phyloP scores from a whole-genome alignment of 106 monocot species.

The Iris macrosiphon region DNA sequence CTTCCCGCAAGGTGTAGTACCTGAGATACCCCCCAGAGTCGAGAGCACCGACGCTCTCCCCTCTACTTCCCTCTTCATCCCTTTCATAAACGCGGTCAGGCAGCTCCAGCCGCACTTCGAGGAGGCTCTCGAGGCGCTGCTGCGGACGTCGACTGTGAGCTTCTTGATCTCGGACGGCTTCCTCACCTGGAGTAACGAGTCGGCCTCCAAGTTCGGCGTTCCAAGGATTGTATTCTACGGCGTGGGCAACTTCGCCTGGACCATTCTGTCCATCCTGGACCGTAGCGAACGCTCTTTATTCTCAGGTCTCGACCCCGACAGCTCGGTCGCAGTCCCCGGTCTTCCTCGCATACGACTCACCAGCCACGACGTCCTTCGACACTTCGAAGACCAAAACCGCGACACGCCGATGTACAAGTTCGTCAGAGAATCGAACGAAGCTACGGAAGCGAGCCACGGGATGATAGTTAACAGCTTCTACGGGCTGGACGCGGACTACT shows the following conservation, averaged over 20 bases:
- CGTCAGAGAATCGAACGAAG: neutral
- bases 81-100: neutral
- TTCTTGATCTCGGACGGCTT: conserved; percentile 35
- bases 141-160: neutral
- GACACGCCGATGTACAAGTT: neutral
- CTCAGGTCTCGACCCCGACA: neutral
- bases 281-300: conserved; percentile 1
- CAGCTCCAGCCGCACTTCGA: conserved; percentile 9
- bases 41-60: conserved; percentile 33
- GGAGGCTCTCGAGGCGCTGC: neutral
- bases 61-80: conserved; percentile 13
- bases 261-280: neutral
- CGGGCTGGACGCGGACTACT: conserved; percentile 21
- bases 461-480: conserved; percentile 22
- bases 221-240: conserved; percentile 19
- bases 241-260: conserved; percentile 9
- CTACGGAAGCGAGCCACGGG: neutral
- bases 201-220: conserved; percentile 11
- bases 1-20: conserved; percentile 12
- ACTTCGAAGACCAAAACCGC: conserved; percentile 17
- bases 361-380: conserved; percentile 9
- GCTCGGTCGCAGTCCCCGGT: conserved; percentile 17
- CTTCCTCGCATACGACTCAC: conserved; percentile 15
- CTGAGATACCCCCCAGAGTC: conserved; percentile 2
- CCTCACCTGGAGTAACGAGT: conserved; percentile 22